Evolutionary conservation across 495 filamentous ascomycete species (phyloP).

Genomic region (Aspergillus biplanus): DNA sequence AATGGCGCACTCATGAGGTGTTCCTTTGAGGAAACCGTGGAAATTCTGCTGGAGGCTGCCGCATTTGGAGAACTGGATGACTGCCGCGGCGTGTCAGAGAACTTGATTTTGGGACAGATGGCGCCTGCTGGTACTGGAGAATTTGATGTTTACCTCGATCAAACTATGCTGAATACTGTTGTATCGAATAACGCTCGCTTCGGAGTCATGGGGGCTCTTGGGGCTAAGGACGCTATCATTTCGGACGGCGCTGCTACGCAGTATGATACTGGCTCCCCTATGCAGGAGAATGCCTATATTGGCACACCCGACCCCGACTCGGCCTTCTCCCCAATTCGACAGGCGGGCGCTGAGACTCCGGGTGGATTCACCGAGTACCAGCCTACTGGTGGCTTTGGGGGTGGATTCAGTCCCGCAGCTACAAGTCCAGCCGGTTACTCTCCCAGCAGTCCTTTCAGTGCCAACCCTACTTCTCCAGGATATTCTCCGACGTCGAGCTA

Average conservation of each 20-base stretch:
- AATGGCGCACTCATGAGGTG: conserved; percentile 99
- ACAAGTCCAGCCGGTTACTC: conserved; percentile 72
- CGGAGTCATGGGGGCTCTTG: conserved; percentile 75
- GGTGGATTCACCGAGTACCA: conserved; percentile 73
- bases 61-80: conserved; percentile 94
- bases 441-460: conserved; percentile 77
- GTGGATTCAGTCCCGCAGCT: conserved; percentile 66
- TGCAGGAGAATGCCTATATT: conserved; percentile 75
- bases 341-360: conserved; percentile 72
- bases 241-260: conserved; percentile 89
- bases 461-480: conserved; percentile 74
- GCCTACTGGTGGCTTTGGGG: conserved; percentile 53
- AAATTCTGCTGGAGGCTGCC: conserved; percentile 94
- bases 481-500: conserved; percentile 77
- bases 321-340: conserved; percentile 86
- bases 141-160: conserved; percentile 89
- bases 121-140: conserved; percentile 96
- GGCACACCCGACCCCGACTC: conserved; percentile 79
- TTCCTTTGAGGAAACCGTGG: conserved; percentile 99
- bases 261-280: conserved; percentile 89
- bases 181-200: conserved; percentile 86
- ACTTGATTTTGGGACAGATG: conserved; percentile 96
- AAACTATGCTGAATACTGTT: conserved; percentile 92
- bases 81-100: conserved; percentile 96
- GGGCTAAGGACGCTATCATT: conserved; percentile 67